Evolutionary conservation across 2,329 filamentous ascomycete species (phyloP), one percentile per base, ranked within the genome.

Genomic region (Pleoardoris graminearum): DNA sequence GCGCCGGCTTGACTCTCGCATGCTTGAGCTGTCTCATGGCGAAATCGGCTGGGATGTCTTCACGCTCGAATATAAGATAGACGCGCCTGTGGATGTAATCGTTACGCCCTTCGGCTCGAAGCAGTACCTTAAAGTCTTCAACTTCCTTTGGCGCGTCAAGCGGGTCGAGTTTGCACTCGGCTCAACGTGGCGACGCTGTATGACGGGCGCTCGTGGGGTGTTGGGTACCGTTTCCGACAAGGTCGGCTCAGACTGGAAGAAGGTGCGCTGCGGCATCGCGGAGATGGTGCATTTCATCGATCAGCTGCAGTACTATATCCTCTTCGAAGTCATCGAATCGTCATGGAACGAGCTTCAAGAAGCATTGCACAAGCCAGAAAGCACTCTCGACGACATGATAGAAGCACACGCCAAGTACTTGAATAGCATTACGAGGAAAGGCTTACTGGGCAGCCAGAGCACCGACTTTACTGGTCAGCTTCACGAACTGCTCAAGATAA

Each of bases 21-120:
- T 99, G 93, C 82, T 99, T 35, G 93, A 97, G 75, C 82, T 97
- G 5, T 95, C 89, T 7, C 92, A 97, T 65, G 94, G 94, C 46
- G 94, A 99, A 66, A 97, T 97, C 48, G 94, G 94, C 44, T 99
- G 94, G 94, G 94, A 99, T 69, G 96, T 95, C 69, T 99, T 99
- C 75, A 99, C 94, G 0, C 84, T 99, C 7, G 95, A 99, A 72
- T 99, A 99, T 77, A 97, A 97, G 72, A 94, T 99, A 62, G 92
- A 96, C 70, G 89, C 93, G 1, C 94, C 94, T 0, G 90, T 97
- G 21, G 94, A 99, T 70, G 94, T 99, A 23, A 92, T 99, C 42
- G 91, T 99, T 33, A 97, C 93, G 0, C 91, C 95, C 36, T 97
- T 92, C 85, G 92, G 91, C 39, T 93, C 90, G 60, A 89, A 93